These are phyloP conservation scores for Phytophthora pisi DNA, from an alignment of 352 stramenopile species.

Conservation along the genomic window DNA sequence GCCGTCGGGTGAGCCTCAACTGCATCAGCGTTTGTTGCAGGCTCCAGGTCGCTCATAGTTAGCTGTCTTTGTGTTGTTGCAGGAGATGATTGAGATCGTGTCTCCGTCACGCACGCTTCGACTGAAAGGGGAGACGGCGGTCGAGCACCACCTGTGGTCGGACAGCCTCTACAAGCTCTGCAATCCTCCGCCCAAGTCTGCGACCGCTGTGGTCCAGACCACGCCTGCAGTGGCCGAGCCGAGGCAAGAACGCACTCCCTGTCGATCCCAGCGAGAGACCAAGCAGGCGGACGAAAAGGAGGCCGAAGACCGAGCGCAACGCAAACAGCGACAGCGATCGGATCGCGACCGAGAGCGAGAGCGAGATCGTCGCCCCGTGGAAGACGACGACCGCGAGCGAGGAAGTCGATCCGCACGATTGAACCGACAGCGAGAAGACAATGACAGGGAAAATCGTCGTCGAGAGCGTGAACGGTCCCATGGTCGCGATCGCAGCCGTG, in stretches of 20 bases:
- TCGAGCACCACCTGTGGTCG: constrained; percentile 81
- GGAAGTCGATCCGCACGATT: constrained; percentile 12
- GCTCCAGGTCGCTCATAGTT: neutral
- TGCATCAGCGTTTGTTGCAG: neutral
- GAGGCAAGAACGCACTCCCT: constrained; percentile 14
- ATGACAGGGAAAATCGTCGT: constrained; percentile 10
- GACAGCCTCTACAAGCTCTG: constrained; percentile 81
- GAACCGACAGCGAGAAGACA: constrained; percentile 23
- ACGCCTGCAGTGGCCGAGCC: constrained; percentile 14
- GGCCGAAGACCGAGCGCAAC: constrained; percentile 27
- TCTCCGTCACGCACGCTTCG: constrained; percentile 72
- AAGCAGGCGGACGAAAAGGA: constrained; percentile 19
- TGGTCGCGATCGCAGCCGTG: constrained; percentile 8
- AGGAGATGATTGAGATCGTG: constrained; percentile 88
- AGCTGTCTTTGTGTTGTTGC: neutral
- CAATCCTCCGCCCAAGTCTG: constrained; percentile 44
- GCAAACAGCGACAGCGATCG: constrained; percentile 17
- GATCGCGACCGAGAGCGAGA: constrained; percentile 15
- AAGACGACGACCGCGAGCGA: constrained; percentile 14
- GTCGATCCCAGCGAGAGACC: constrained; percentile 15
- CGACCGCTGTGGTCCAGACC: constrained; percentile 7
- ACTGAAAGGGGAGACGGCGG: constrained; percentile 79
- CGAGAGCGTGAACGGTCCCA: constrained; percentile 1
- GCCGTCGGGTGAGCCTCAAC: constrained; percentile 51
- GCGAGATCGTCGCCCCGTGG: neutral